Percentiles rank a stretch among this genome's conserved stretches.
These are phyloP conservation scores for Klebsormidium nitens DNA, from an alignment of 139 green algal genomes.

Conservation along the genomic window DNA sequence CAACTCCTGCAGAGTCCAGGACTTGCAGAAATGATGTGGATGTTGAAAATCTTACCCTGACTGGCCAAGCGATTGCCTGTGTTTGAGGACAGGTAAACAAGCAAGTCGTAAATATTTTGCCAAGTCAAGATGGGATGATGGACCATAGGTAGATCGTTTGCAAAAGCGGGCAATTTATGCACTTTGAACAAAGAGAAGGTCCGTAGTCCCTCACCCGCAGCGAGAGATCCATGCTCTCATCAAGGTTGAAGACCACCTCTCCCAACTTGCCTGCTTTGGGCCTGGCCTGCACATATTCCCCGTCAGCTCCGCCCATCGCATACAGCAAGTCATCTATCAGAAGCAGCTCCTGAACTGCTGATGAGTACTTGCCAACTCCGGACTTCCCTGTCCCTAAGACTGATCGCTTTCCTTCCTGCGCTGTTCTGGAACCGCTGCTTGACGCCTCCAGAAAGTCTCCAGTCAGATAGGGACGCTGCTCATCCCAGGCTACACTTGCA, in stretches of 20 bases:
- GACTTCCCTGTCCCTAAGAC: background rate
- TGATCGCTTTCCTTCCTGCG: background rate
- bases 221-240: constrained; percentile 41
- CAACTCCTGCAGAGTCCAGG: constrained; percentile 21
- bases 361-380: constrained; percentile 27
- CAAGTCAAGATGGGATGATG: constrained; percentile 4
- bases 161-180: too few relatives aligned
- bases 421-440: background rate
- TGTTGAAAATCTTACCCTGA: too few relatives aligned
- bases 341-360: constrained; percentile 46
- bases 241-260: constrained; percentile 48
- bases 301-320: constrained; percentile 68
- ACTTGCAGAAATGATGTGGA: background rate
- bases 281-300: constrained; percentile 46
- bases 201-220: constrained; percentile 50
- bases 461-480: constrained; percentile 14
- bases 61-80: too few relatives aligned
- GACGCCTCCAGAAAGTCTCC: constrained; percentile 18
- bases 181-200: too few relatives aligned
- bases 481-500: background rate
- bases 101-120: background rate
- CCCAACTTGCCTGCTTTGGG: background rate
- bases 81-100: too few relatives aligned
- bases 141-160: too few relatives aligned
- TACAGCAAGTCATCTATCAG: constrained; percentile 82